Evolutionary conservation across 805 yeast species (phyloP).

Genomic region (Cyberlindnera mississippiensis): DNA sequence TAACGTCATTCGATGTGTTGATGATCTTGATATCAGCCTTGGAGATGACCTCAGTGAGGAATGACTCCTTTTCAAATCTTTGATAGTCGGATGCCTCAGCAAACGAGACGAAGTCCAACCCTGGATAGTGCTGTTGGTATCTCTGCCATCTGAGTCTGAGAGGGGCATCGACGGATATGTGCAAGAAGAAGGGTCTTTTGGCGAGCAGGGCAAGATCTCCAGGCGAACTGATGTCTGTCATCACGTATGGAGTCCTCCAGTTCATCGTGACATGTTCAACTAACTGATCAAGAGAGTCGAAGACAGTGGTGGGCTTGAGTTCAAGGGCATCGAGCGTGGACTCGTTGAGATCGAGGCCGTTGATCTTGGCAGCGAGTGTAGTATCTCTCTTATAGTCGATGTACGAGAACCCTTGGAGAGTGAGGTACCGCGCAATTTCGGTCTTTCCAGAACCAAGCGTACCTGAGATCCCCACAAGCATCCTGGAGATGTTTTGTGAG

Average conservation of each 20-base stretch:
- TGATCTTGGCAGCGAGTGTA: slow-evolving; percentile 6
- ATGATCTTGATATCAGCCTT: slow-evolving; percentile 56
- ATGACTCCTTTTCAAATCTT: slow-evolving; percentile 24
- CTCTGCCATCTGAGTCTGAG: slow-evolving; percentile 39
- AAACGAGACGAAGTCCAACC: slow-evolving; percentile 32
- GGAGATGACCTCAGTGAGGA: slow-evolving; percentile 39
- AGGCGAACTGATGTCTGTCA: slow-evolving; percentile 44
- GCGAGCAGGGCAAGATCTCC: slow-evolving; percentile 43
- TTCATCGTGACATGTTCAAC: slow-evolving; percentile 58
- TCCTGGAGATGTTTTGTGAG: slow-evolving; percentile 29
- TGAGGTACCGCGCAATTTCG: slow-evolving; percentile 56
- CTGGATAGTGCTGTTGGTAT: slow-evolving; percentile 27
- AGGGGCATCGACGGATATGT: slow-evolving; percentile 75
- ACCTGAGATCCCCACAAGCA: slow-evolving; percentile 78
- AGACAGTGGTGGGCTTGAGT: slow-evolving; percentile 28
- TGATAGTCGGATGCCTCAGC: slow-evolving; percentile 35
- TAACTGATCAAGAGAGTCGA: slow-evolving; percentile 41
- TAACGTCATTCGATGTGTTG: slow-evolving; percentile 40
- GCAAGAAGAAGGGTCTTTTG: slow-evolving; percentile 81
- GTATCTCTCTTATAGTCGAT: slow-evolving; percentile 26
- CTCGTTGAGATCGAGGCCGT: slow-evolving; percentile 18
- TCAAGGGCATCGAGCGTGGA: slow-evolving; percentile 10
- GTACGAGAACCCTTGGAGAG: slow-evolving; percentile 47
- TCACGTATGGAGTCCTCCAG: slow-evolving; percentile 63
- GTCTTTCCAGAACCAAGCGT: slow-evolving; percentile 63